Evolutionary conservation across 1,284 basidiomycete genomes (phyloP).

Genomic region (Hemileia vastatrix): DNA sequence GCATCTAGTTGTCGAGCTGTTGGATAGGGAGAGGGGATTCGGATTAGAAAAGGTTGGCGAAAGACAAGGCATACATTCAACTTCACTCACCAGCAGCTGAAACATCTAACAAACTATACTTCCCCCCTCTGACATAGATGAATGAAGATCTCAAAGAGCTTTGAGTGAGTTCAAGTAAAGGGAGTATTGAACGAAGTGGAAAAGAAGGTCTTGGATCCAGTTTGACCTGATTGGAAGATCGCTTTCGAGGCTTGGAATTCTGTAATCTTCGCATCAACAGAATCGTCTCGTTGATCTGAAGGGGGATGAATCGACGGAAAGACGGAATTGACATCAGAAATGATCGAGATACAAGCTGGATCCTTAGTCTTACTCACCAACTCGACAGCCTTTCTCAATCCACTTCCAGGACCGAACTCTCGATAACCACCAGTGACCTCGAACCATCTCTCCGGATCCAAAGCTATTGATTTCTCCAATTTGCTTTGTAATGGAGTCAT

Average conservation of each 20-base stretch:
- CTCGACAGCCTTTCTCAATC: slow-evolving; percentile 25
- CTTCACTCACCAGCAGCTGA: slow-evolving; percentile 2
- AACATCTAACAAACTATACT: not conserved
- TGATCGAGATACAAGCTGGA: not conserved
- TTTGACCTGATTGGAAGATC: no score
- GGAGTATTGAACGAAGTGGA: no score
- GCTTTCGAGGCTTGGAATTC: not conserved
- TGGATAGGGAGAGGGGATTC: slow-evolving; percentile 8
- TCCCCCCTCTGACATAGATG: slow-evolving; percentile 1
- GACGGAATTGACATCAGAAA: no score
- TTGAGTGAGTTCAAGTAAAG: not conserved
- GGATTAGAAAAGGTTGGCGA: not conserved
- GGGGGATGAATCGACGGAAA: not conserved
- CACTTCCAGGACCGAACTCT: slow-evolving; percentile 7
- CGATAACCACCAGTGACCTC: slow-evolving; percentile 13
- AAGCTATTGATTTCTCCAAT: slow-evolving; percentile 24
- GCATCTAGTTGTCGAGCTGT: slow-evolving; percentile 29
- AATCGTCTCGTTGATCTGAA: slow-evolving; percentile 5
- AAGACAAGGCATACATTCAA: no score
- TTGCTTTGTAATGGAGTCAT: slow-evolving; percentile 23
- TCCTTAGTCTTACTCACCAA: slow-evolving; percentile 14
- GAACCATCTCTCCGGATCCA: slow-evolving; percentile 30
- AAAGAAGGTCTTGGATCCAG: no score
- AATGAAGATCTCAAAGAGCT: not conserved
- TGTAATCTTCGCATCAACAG: not conserved